Conservation (phyloP, 768 basidiomycete genomes). For the Pleurotus djamor region DNA sequence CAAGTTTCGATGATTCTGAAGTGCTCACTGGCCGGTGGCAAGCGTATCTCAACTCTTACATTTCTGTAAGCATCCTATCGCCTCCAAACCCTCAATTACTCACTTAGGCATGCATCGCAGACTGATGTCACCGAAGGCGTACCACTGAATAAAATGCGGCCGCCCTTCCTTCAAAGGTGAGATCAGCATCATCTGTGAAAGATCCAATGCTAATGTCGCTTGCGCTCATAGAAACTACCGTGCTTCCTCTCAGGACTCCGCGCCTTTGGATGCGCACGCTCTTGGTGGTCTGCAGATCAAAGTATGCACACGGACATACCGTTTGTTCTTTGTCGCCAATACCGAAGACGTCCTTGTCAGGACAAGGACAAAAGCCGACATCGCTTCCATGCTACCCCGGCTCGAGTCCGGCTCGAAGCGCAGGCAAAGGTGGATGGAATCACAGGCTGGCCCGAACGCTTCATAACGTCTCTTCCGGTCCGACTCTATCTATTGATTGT, state of each 20-base stretch:
- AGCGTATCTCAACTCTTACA: constrained; percentile 74
- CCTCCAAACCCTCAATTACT: constrained; percentile 10
- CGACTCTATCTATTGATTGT: no score
- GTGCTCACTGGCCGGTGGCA: constrained; percentile 79
- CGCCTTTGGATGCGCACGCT: constrained; percentile 43
- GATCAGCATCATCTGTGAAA: constrained; percentile 8
- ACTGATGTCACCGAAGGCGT: constrained; percentile 57
- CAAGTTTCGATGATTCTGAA: constrained; percentile 72
- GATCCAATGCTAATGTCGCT: not conserved
- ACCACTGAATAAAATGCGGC: constrained; percentile 38
- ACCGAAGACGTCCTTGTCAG: constrained; percentile 67
- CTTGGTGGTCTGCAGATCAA: constrained; percentile 75
- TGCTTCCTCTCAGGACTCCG: constrained; percentile 24
- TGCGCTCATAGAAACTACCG: constrained; percentile 35
- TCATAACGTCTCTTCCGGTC: no score
- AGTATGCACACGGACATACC: constrained; percentile 81
- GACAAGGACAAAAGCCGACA: constrained; percentile 36
- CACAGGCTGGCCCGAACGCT: not conserved
- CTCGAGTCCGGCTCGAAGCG: constrained; percentile 28
- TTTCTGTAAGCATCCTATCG: constrained; percentile 46
- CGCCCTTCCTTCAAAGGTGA: constrained; percentile 69
- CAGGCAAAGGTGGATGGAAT: constrained; percentile 35
- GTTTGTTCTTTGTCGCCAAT: constrained; percentile 73
- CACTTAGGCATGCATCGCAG: constrained; percentile 26
- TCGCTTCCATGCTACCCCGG: constrained; percentile 23